These are phyloP conservation scores for Omphalea diandra DNA, from an alignment of 441 rosid genomes.

Conservation along the genomic window DNA sequence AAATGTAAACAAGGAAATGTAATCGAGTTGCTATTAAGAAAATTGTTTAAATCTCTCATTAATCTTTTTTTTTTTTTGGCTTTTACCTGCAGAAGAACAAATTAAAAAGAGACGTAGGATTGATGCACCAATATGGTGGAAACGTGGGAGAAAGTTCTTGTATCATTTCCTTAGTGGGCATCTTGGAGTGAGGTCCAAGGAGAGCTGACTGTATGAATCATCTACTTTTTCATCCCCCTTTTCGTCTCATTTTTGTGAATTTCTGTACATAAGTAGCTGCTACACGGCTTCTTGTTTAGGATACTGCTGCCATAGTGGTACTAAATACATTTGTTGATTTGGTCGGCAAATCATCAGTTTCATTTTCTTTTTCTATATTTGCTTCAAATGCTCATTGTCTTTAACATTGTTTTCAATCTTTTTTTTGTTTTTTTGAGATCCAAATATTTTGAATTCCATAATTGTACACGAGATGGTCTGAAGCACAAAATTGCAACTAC, in stretches of 20 bases:
- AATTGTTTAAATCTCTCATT: slow-evolving; percentile 5
- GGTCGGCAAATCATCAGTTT: neutral
- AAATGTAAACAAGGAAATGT: neutral
- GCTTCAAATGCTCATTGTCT: too few relatives aligned
- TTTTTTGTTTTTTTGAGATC: too few relatives aligned
- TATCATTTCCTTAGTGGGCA: slow-evolving; percentile 49
- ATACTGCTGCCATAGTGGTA: neutral
- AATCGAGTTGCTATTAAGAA: neutral
- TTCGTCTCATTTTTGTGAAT: slow-evolving; percentile 12
- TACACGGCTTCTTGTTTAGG: neutral
- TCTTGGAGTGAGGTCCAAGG: slow-evolving; percentile 35
- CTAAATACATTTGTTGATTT: neutral
- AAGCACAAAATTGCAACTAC: neutral
- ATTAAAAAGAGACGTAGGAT: slow-evolving; percentile 43
- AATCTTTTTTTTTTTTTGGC: neutral
- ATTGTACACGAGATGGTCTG: neutral
- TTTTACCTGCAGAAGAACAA: slow-evolving; percentile 48
- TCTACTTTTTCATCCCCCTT: neutral
- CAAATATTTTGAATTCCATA: too few relatives aligned
- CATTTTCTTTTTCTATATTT: neutral
- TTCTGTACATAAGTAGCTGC: slow-evolving; percentile 21
- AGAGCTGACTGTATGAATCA: slow-evolving; percentile 8
- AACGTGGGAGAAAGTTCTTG: slow-evolving; percentile 65
- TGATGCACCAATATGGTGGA: slow-evolving; percentile 62
- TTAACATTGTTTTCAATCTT: too few relatives aligned